Percentiles rank a stretch among this genome's conserved stretches.
These are phyloP conservation scores for Cucumis hystrix DNA, from an alignment of 306 rosid genomes.

Conservation along the genomic window DNA sequence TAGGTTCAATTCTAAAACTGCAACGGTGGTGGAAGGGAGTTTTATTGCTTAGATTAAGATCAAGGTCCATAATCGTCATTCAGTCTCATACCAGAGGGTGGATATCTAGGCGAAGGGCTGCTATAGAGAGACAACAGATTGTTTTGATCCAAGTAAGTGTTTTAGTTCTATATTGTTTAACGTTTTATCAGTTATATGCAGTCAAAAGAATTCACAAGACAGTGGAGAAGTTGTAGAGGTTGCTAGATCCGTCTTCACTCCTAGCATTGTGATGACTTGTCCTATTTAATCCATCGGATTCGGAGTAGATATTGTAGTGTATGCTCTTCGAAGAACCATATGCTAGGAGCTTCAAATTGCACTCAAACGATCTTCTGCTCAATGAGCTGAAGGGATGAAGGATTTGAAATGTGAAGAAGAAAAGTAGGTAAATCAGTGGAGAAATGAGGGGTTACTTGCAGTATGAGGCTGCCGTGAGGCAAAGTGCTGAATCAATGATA, in stretches of 20 bases:
- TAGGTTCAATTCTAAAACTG: slow-evolving; percentile 48
- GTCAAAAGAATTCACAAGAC: background rate
- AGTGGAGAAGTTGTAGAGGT: background rate
- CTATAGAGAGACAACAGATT: slow-evolving; percentile 24
- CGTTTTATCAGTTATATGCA: background rate
- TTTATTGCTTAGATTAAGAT: slow-evolving; percentile 27
- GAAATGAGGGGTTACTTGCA: background rate
- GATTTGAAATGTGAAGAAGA: background rate
- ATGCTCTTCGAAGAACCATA: background rate
- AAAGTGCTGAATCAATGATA: background rate
- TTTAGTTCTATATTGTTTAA: background rate
- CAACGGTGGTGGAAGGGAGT: slow-evolving; percentile 78
- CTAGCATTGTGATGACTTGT: background rate
- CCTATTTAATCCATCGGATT: background rate
- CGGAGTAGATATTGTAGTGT: background rate
- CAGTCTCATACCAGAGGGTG: slow-evolving; percentile 67
- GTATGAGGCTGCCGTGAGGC: background rate
- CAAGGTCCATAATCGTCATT: slow-evolving; percentile 40
- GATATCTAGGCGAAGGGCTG: slow-evolving; percentile 43
- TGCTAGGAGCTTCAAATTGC: slow-evolving; percentile 5
- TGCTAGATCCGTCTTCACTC: background rate
- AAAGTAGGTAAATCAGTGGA: background rate
- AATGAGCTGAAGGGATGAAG: background rate
- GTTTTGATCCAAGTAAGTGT: slow-evolving; percentile 55
- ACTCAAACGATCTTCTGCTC: slow-evolving; percentile 5